Conservation (phyloP, 2,329 filamentous ascomycete species). For the Colletotrichum eleusines region DNA sequence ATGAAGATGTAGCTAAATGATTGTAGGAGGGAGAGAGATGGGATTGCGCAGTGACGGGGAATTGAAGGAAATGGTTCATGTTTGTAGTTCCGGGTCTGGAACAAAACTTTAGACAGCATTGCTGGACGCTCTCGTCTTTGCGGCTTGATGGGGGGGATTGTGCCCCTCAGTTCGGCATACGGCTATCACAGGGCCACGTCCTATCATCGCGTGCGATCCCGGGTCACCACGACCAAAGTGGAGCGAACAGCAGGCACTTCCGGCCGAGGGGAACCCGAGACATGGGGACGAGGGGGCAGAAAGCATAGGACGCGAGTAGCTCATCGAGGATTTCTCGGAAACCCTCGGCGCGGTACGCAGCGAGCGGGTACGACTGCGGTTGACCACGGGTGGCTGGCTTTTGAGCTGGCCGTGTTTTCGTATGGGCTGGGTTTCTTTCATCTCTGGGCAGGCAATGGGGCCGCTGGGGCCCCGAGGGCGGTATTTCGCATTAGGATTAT, state of each 20-base stretch:
- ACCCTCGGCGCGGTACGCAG: constrained; percentile 38
- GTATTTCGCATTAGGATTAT: neutral
- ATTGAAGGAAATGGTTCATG: constrained; percentile 25
- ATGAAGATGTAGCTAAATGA: neutral
- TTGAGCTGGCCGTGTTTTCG: neutral
- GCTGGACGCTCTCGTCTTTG: constrained; percentile 33
- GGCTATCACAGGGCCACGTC: constrained; percentile 39
- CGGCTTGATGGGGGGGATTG: constrained; percentile 1
- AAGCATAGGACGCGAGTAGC: constrained; percentile 10
- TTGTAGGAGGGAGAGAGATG: constrained; percentile 31
- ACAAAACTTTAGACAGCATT: constrained; percentile 31
- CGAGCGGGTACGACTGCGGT: constrained; percentile 13
- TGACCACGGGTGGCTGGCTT: constrained; percentile 8
- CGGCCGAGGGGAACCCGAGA: constrained; percentile 48
- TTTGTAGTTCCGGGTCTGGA: constrained; percentile 34
- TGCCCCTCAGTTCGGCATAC: constrained; percentile 41
- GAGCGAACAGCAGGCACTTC: constrained; percentile 38
- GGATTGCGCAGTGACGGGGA: constrained; percentile 32
- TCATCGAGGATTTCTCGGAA: constrained; percentile 44
- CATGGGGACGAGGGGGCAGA: constrained; percentile 27
- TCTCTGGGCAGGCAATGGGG: neutral
- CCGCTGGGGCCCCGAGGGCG: neutral
- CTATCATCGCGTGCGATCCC: constrained; percentile 35
- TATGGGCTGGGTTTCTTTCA: neutral
- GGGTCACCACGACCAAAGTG: constrained; percentile 38